Base-by-base conservation (phyloP, 1,139 yeast genomes). In the Scheffersomyces titani region DNA sequence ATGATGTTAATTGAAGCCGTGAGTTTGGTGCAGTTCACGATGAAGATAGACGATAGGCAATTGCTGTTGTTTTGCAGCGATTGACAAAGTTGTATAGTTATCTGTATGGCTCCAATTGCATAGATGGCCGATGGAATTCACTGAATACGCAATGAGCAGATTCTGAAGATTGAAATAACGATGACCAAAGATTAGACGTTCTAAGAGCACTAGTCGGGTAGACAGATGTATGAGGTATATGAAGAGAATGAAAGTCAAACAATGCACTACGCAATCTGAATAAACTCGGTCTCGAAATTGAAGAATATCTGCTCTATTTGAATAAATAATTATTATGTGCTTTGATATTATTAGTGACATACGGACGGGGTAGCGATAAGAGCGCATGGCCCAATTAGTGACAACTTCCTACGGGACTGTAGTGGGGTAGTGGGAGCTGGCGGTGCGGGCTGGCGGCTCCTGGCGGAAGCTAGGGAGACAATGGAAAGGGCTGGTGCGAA, bases 361-460 rank as follows among this genome's bases (percentile, higher is more conserved):
- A 11, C 16, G 40, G 13, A 30, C 40, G 56, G 59, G 61, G 44
- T 19, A 57, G 57, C 61, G 56, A 30, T 30, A 30, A 57, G 53
- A 61, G 40, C 40, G 40, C 40, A 30, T 30, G 40, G 40, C 40
- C 40, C 40, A 30, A 7, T 22, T 30, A 30, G 40, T 30, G 40
- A 30, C 16, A 30, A 11, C 40, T 30, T 3, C 16, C 40, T n/a
- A 30, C 40, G 9, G 16, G 16, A 9, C 40, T 30, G 40, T 30
- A 30, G 40, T 30, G 40, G 40, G 40, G 40, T 30, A 9, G 16
- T 16, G 40, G 13, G 40, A 30, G 40, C 40, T 30, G 40, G 40
- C 11, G 40, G 40, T 5, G 16, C 11, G 40, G 16, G 40, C 40
- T 7, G 40, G 13, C 40, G 40, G 40, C 16, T 24, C 16, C 16